phyloP scores from a whole-genome alignment of 2,329 filamentous ascomycete species.

The Penicillium sp. region DNA sequence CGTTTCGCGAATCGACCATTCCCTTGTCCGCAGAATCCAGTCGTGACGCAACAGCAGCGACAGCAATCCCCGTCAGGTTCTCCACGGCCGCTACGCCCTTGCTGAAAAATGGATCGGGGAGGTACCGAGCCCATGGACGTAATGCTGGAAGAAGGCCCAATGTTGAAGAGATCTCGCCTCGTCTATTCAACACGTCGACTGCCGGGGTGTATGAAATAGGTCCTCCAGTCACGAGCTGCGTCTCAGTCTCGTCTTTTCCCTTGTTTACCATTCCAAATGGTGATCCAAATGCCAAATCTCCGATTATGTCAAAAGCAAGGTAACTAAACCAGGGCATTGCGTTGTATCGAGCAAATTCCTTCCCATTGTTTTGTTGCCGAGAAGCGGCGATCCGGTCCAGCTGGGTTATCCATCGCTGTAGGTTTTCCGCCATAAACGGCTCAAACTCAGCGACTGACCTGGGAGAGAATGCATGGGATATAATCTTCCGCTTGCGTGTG shows the following conservation, averaged over 20 bases:
- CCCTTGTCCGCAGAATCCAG: conserved; percentile 17
- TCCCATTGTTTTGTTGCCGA: not conserved
- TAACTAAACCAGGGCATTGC: conserved; percentile 27
- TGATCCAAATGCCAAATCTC: conserved; percentile 21
- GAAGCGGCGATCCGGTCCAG: conserved; percentile 18
- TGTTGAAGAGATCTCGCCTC: conserved; percentile 23
- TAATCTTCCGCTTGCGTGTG: conserved; percentile 36
- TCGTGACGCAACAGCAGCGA: conserved; percentile 17
- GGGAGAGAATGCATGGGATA: conserved; percentile 36
- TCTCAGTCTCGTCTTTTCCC: conserved; percentile 21
- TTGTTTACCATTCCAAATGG: conserved; percentile 26
- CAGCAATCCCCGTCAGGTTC: conserved; percentile 25
- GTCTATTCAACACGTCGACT: conserved; percentile 19
- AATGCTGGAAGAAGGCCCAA: conserved; percentile 18
- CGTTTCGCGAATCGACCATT: conserved; percentile 20
- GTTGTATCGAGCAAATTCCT: conserved; percentile 10
- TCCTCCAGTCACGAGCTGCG: conserved; percentile 15
- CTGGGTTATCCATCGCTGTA: conserved; percentile 20
- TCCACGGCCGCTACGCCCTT: conserved; percentile 29
- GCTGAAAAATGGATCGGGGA: conserved; percentile 27
- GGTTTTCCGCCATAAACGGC: conserved; percentile 30
- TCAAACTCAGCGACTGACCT: conserved; percentile 34
- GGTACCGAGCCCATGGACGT: conserved; percentile 16
- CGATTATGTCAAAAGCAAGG: conserved; percentile 23
- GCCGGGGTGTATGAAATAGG: conserved; percentile 18